Conservation (phyloP, 2,329 filamentous ascomycete genomes). For the Setomelanomma holmii region DNA sequence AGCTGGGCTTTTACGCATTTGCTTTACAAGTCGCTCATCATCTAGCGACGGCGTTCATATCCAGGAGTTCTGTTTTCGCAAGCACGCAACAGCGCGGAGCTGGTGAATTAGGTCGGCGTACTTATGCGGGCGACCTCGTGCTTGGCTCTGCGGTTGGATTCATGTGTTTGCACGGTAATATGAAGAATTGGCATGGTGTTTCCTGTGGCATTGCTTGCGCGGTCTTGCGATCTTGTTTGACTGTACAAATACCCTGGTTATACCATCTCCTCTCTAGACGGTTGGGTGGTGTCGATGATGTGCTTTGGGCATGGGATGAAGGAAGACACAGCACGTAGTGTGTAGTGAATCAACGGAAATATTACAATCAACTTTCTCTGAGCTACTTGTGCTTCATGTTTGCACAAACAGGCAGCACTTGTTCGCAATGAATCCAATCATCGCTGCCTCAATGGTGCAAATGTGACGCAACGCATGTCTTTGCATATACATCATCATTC, state of each 20-base stretch:
- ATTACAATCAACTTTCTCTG: neutral
- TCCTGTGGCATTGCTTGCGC: constrained; percentile 22
- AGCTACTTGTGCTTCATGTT: neutral
- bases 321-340: neutral
- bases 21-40: constrained; percentile 24
- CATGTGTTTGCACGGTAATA: too few species aligned
- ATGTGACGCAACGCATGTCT: too few species aligned
- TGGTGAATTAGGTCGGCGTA: constrained; percentile 16
- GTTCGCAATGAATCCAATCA: too few species aligned
- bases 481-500: too few species aligned
- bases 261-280: constrained; percentile 47
- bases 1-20: constrained; percentile 26
- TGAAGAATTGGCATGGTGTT: constrained; percentile 27
- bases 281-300: neutral
- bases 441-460: too few species aligned
- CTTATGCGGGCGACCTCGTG: too few species aligned
- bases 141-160: too few species aligned
- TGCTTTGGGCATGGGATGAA: neutral
- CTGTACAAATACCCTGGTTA: constrained; percentile 47
- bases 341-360: neutral
- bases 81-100: constrained; percentile 12
- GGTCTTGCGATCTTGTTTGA: constrained; percentile 13
- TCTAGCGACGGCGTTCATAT: constrained; percentile 35
- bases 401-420: too few species aligned
- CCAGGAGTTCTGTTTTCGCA: constrained; percentile 1